These are phyloP conservation scores for Suillus sp. DNA, from an alignment of 768 basidiomycete species.

Conservation along the genomic window DNA sequence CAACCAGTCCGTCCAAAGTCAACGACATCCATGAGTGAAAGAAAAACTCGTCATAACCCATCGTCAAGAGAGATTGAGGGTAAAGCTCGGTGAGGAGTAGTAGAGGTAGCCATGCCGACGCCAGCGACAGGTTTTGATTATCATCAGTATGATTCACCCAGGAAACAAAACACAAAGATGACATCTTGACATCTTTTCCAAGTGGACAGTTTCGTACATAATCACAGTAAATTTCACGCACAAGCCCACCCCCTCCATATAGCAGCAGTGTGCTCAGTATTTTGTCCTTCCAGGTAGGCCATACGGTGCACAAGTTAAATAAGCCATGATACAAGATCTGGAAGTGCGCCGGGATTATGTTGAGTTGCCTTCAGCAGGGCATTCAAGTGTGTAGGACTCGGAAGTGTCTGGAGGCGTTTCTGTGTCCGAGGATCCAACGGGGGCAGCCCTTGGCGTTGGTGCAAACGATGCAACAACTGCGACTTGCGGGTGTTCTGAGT, in stretches of 20 bases:
- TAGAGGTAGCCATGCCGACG: constrained; percentile 62
- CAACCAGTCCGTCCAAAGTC: constrained; percentile 74
- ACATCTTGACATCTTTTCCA: constrained; percentile 54
- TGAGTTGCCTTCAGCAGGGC: constrained; percentile 52
- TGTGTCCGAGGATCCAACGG: constrained; percentile 58
- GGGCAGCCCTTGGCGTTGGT: constrained; percentile 35
- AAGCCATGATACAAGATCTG: constrained; percentile 58
- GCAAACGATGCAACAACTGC: constrained; percentile 41
- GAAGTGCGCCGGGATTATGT: constrained; percentile 40
- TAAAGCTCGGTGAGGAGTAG: constrained; percentile 83
- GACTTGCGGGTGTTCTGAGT: constrained; percentile 38
- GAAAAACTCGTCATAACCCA: constrained; percentile 98
- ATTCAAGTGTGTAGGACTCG: constrained; percentile 52
- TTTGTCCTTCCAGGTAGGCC: constrained; percentile 58
- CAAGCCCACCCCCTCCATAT: no score
- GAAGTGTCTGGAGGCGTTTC: constrained; percentile 63
- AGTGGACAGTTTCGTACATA: constrained; percentile 63
- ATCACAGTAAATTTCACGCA: constrained; percentile 74
- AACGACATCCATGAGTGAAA: constrained; percentile 72
- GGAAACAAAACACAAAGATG: constrained; percentile 30
- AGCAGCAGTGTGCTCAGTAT: constrained; percentile 57
- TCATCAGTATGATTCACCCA: constrained; percentile 13
- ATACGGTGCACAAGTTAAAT: constrained; percentile 58
- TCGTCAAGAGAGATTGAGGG: constrained; percentile 79
- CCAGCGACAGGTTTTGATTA: constrained; percentile 45